Conservation (phyloP, 1,284 basidiomycete species). For the Rhodotorula sp. region DNA sequence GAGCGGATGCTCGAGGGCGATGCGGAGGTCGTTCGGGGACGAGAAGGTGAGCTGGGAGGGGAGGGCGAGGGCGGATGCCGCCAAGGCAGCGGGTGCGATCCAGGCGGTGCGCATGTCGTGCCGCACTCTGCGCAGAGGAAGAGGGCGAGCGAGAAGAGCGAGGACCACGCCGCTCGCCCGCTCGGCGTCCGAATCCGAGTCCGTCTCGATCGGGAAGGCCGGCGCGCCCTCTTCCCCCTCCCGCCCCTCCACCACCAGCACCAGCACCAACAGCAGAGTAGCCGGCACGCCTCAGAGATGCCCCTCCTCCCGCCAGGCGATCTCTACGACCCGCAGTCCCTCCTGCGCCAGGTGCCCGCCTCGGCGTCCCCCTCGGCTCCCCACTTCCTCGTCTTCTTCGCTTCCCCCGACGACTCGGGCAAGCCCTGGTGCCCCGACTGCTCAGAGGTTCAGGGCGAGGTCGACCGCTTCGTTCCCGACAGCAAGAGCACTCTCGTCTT, state of each 20-base stretch:
- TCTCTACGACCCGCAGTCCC: conserved; percentile 13
- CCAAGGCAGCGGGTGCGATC: conserved; percentile 5
- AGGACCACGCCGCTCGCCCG: background rate
- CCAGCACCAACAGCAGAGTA: too few relatives aligned
- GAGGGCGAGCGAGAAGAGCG: background rate
- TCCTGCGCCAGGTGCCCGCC: conserved; percentile 14
- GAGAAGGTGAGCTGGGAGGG: conserved; percentile 6
- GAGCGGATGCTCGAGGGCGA: conserved; percentile 1
- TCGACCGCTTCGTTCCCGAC: conserved; percentile 64
- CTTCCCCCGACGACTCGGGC: conserved; percentile 50
- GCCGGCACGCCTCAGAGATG: conserved; percentile 12
- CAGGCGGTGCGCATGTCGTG: background rate
- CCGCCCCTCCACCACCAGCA: background rate
- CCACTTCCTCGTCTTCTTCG: conserved; percentile 54
- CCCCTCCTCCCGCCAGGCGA: conserved; percentile 24
- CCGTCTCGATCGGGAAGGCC: too few relatives aligned
- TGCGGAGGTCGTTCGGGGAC: background rate
- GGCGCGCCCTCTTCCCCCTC: background rate
- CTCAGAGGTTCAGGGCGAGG: conserved; percentile 51
- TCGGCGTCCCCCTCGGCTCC: conserved; percentile 47
- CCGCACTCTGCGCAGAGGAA: background rate
- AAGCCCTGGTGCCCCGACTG: conserved; percentile 54
- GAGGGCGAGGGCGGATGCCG: background rate
- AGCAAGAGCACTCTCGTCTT: conserved; percentile 67
- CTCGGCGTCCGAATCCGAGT: background rate